These are phyloP conservation scores for Phytophthora constricta DNA, from an alignment of 352 stramenopile genomes.

Conservation along the genomic window DNA sequence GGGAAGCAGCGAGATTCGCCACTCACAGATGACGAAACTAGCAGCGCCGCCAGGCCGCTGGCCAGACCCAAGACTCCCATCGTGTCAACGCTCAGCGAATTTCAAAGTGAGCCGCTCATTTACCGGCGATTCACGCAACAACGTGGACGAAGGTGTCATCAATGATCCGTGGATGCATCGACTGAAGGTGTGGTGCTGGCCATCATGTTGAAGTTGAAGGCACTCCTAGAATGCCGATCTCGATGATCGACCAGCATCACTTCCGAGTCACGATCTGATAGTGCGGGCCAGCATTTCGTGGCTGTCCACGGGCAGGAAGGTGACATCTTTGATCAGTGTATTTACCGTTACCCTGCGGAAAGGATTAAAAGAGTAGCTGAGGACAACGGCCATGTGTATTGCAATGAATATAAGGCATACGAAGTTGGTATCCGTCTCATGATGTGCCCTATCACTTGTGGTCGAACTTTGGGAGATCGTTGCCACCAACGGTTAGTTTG, in stretches of 20 bases:
- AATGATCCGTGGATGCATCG: constrained; percentile 34
- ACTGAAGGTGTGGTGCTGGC: constrained; percentile 2
- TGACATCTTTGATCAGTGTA: neutral
- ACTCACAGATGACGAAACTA: neutral
- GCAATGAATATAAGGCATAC: neutral
- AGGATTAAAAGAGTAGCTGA: too few species aligned
- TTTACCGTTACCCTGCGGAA: neutral
- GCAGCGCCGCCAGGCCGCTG: constrained; percentile 4
- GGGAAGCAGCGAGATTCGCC: constrained; percentile 43
- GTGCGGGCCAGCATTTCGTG: neutral
- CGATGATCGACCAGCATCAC: neutral
- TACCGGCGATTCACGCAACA: neutral
- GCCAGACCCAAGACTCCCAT: constrained; percentile 16
- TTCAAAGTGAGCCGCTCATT: constrained; percentile 15
- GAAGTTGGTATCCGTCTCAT: too few species aligned
- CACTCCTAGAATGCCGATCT: neutral
- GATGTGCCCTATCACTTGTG: too few species aligned
- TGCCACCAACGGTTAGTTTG: constrained; percentile 4
- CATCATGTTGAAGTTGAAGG: constrained; percentile 9
- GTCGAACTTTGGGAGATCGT: neutral
- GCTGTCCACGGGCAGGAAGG: neutral
- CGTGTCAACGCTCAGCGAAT: constrained; percentile 8
- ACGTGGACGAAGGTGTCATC: constrained; percentile 9
- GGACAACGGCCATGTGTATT: too few species aligned
- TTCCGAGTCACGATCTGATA: neutral